These are phyloP conservation scores for Ceriops decandra DNA, from an alignment of 345 rosid species.

Conservation along the genomic window DNA sequence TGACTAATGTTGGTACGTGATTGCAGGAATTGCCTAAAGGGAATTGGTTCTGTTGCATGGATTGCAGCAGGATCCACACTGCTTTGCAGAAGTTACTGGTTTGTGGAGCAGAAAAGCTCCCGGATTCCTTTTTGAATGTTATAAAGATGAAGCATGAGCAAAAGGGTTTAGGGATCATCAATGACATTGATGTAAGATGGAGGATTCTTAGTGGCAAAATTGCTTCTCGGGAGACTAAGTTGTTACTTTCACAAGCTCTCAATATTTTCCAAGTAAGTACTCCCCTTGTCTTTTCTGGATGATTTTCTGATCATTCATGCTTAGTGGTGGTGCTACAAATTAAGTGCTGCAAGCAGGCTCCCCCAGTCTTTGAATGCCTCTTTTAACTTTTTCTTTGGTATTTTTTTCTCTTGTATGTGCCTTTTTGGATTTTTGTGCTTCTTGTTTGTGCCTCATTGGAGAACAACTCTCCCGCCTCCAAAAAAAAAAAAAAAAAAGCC, in stretches of 20 bases:
- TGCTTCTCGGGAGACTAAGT: conserved; percentile 51
- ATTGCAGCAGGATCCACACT: conserved; percentile 52
- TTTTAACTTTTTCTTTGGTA: too few relatives aligned
- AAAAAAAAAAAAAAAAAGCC: too few relatives aligned
- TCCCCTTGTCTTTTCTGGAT: background rate
- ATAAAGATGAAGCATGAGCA: conserved; percentile 50
- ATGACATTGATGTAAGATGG: conserved; percentile 69
- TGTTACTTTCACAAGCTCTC: conserved; percentile 59
- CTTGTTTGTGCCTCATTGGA: too few relatives aligned
- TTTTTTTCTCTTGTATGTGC: too few relatives aligned
- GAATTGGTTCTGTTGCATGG: conserved; percentile 74
- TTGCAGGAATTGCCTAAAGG: conserved; percentile 85
- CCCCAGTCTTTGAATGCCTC: too few relatives aligned
- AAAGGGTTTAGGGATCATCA: conserved; percentile 28
- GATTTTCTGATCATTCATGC: background rate
- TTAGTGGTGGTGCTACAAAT: background rate
- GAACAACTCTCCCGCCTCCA: too few relatives aligned
- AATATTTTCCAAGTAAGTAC: conserved; percentile 69
- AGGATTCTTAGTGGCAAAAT: conserved; percentile 66
- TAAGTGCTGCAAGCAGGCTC: background rate
- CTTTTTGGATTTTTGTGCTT: too few relatives aligned
- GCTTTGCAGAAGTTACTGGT: conserved; percentile 47
- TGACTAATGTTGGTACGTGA: conserved; percentile 4
- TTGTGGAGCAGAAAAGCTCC: conserved; percentile 66
- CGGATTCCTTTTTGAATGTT: conserved; percentile 42